Evolutionary conservation across 1,284 basidiomycete species (phyloP).

Genomic region (Moesziomyces parantarcticus): DNA sequence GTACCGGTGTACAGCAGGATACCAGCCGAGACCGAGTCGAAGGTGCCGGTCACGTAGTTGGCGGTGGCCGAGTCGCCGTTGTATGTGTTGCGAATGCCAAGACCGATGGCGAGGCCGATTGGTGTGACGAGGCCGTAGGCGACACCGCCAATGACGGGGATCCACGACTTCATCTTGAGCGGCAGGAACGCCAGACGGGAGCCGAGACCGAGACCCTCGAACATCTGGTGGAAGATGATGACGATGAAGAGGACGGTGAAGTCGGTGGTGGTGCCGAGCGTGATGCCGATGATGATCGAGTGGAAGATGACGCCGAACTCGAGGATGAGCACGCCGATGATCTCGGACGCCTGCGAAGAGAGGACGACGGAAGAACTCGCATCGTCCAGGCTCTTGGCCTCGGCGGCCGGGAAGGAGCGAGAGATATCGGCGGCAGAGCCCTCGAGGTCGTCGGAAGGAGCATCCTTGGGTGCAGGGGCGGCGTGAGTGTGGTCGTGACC

Average conservation of each 20-base stretch:
- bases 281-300: conserved; percentile 86
- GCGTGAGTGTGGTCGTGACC: background rate
- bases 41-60: conserved; percentile 63
- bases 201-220: conserved; percentile 67
- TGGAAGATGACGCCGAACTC: conserved; percentile 93
- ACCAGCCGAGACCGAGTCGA: conserved; percentile 64
- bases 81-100: conserved; percentile 63
- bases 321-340: conserved; percentile 85
- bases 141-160: conserved; percentile 49
- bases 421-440: conserved; percentile 3
- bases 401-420: conserved; percentile 8
- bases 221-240: conserved; percentile 75
- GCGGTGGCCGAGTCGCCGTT: conserved; percentile 62
- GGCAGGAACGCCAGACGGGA: conserved; percentile 58
- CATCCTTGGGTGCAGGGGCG: conserved; percentile 7
- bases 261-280: conserved; percentile 81
- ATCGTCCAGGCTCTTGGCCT: conserved; percentile 27
- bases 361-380: conserved; percentile 11
- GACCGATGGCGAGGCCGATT: conserved; percentile 65
- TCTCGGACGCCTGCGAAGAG: conserved; percentile 73
- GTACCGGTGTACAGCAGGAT: conserved; percentile 67
- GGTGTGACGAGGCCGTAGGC: conserved; percentile 64
- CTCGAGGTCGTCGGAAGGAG: conserved; percentile 17
- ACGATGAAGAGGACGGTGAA: conserved; percentile 91
- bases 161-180: conserved; percentile 30